Percentiles rank a stretch among this genome's conserved stretches.
phyloP scores from a whole-genome alignment of 148 eudicot genomes.

The Chenopodium suecicum region DNA sequence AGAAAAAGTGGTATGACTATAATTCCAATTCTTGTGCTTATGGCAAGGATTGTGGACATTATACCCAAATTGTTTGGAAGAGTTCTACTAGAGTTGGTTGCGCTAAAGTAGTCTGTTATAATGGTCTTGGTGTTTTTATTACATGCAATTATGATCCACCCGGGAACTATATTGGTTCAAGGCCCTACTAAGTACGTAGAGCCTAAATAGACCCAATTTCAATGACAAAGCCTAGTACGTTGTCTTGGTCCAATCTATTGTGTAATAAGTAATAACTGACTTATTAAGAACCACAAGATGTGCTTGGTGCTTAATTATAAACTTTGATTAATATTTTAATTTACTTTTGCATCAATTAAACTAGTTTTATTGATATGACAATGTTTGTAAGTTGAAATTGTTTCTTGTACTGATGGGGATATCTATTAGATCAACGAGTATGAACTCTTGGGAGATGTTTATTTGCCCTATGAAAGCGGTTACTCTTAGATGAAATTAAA shows the following conservation, averaged over 20 bases:
- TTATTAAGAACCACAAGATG: too few species aligned
- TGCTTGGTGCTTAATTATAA: too few species aligned
- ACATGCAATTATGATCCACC: constrained; percentile 84
- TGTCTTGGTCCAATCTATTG: background rate
- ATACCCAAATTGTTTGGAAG: constrained; percentile 80
- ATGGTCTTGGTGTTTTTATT: constrained; percentile 67
- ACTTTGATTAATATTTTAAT: too few species aligned
- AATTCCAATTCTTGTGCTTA: constrained; percentile 47
- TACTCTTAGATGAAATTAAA: too few species aligned
- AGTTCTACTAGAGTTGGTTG: constrained; percentile 64
- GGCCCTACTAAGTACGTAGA: constrained; percentile 45
- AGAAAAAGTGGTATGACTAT: constrained; percentile 43
- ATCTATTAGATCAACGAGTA: too few species aligned
- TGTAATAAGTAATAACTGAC: background rate
- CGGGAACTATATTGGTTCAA: constrained; percentile 70
- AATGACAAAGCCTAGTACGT: background rate
- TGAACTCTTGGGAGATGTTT: too few species aligned
- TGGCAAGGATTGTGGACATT: constrained; percentile 74
- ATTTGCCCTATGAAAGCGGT: too few species aligned
- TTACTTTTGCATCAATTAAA: too few species aligned
- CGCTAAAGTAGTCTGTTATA: constrained; percentile 59
- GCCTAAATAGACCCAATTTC: background rate
- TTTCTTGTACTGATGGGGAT: too few species aligned
- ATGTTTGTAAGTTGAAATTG: too few species aligned
- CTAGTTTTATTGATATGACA: too few species aligned